Evolutionary conservation across 345 rosid genomes (phyloP), one percentile per base, ranked within the genome.

Genomic region (Arabis alpina): DNA sequence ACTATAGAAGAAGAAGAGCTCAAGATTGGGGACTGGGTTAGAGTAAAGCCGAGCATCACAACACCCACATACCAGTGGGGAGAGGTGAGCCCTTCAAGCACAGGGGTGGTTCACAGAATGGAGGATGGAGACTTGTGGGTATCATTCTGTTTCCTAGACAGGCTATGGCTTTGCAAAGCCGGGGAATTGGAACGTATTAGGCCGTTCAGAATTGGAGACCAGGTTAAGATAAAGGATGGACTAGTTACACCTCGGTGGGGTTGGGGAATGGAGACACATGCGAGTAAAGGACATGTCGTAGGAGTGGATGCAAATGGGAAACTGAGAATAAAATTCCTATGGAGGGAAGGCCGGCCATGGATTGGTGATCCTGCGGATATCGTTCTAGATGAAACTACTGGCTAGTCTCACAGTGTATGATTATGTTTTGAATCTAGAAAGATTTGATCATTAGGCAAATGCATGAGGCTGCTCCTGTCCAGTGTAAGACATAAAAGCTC

Each of bases 311-410:
- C 98, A 14, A 94, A 88, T 54, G 99, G 99, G 44, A 94, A 89
- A 76, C 52, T 94, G 70, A 88, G 96, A 70, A 87, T 94, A 58
- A 91, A 82, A 62, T 94, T 94, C 62, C 87, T 88, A 12, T 94
- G 99, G 99, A 84, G 99, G 68, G 99, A 94, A 83, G 99, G 95
- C 42, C 75, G 87, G 77, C 95, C 94, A 25, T 94, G 99, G 99
- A 83, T 86, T 2, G 98, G 99, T 58, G 99, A 94, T 80, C 99
- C 98, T 7, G 98, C 99, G 11, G 99, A 94, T 77, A 75, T 94
- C 49, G 86, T 69, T 70, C 85, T 94, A 11, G 92, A 88, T 50
- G 89, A 83, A 72, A 61, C 53, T n/a, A 69, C 76, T 75, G 79
- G 72, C 52, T 73, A 74, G 13, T 50, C 40, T 30, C 40, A 36